Base-by-base conservation (phyloP, 768 basidiomycete genomes). In the Lenzites betulinus region DNA sequence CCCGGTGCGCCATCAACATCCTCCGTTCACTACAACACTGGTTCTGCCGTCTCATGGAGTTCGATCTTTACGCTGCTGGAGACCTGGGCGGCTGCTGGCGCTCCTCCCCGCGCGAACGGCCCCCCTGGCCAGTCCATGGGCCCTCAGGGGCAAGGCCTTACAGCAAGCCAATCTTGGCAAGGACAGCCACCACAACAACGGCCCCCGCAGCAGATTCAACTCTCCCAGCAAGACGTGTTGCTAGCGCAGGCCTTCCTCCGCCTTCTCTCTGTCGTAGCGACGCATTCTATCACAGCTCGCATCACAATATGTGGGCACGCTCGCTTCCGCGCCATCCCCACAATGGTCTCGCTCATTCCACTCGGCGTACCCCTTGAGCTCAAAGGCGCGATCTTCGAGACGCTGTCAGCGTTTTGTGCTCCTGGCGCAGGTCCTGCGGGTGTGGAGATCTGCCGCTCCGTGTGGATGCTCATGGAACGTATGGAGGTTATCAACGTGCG, bases 281-380 rank as follows among this genome's bases (percentile, higher is more conserved):
- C 81, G 7, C 75, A 86, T 71, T 95, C 94, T 0, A 79, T 89
- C 9, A 81, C 89, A 3, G 93, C 92, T 2, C 87, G 94, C 18
- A 80, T 87, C 11, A 87, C 91, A 7, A 83, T 96, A 13, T 82
- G 88, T 22, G 83, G 87, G 28, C 89, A 92, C 70, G 81, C 82
- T 1, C 86, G 89, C 26, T 92, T 93, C 75, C 86, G 89, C 46
- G 92, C 92, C 0, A 85, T 96, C 60, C 87, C 87, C 1, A 90
- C 90, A 0, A 77, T 96, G 3, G 81, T 95, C 33, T 83, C 87
- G 0, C 82, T 96, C 33, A 82, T 94, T 50, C 89, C 90, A 2
- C 79, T 92, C 1, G 81, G 87, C 12, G 81, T 95, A n/a, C 92
- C 93, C 1, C 79, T 95, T n/a, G 92, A 95, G 67, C 79, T 96